A percentile compares a stretch with the other conserved stretches of the same genome.
Evolutionary conservation across 495 filamentous ascomycete genomes (phyloP).

Genomic region (Podospora appendiculata): DNA sequence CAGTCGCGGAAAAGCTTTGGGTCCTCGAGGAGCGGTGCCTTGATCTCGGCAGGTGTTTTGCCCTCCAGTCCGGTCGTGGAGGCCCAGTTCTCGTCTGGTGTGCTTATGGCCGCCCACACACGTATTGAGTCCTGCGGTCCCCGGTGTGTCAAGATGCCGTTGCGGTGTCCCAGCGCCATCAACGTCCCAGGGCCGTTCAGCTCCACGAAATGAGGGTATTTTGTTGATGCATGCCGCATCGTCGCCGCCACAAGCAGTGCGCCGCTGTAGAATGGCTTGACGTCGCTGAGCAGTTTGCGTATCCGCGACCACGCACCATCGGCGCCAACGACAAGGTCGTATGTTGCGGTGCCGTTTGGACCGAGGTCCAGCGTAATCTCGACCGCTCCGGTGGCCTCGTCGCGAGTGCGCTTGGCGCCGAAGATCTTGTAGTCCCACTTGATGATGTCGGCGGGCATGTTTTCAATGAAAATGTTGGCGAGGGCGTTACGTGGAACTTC

Average conservation of each 20-base stretch:
- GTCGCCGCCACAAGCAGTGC: slow-evolving; percentile 19
- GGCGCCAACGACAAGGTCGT: slow-evolving; percentile 53
- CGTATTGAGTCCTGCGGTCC: slow-evolving; percentile 33
- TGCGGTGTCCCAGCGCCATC: slow-evolving; percentile 33
- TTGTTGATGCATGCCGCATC: slow-evolving; percentile 26
- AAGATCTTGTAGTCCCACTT: slow-evolving; percentile 39
- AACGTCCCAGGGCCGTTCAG: slow-evolving; percentile 38
- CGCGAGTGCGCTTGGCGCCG: slow-evolving; percentile 1
- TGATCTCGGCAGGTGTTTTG: slow-evolving; percentile 11
- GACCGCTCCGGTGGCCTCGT: slow-evolving; percentile 7
- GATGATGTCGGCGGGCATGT: slow-evolving; percentile 31
- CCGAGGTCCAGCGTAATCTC: slow-evolving; percentile 29
- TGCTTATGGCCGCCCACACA: slow-evolving; percentile 30
- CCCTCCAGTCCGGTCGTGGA: slow-evolving; percentile 3
- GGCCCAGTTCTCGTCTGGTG: slow-evolving; percentile 6
- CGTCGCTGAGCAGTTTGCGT: slow-evolving; percentile 37
- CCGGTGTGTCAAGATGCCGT: slow-evolving; percentile 35
- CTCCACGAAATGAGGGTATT: slow-evolving; percentile 21
- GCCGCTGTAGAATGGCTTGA: slow-evolving; percentile 43
- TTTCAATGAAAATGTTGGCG: slow-evolving; percentile 28
- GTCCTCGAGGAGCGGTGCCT: slow-evolving; percentile 14
- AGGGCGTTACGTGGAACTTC: slow-evolving; percentile 41
- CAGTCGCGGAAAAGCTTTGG: slow-evolving; percentile 28
- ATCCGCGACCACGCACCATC: slow-evolving; percentile 56
- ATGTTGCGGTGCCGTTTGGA: slow-evolving; percentile 17